Evolutionary conservation across 345 rosid genomes (phyloP), one percentile per base, ranked within the genome.

Genomic region (Syzygium jambos): DNA sequence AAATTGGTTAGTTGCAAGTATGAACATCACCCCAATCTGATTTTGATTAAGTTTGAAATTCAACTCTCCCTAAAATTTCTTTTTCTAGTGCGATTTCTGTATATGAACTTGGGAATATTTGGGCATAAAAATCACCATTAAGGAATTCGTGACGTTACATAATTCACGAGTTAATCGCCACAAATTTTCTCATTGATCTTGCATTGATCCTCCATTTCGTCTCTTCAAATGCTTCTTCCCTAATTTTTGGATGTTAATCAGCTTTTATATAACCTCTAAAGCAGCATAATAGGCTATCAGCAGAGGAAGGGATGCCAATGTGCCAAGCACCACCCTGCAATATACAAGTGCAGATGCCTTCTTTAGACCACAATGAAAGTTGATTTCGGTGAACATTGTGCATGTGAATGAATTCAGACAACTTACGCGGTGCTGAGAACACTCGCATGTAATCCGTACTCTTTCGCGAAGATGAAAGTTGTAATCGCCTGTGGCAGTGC

Each of bases 401-500:
- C 46, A 34, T 0, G 78, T 5, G 49, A 73, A 73, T 21, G 49
- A 73, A 38, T 73, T 19, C 80, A 21, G 49, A 38, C 15, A 19
- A 89, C 92, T 89, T 52, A 93, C 93, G 92, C 93, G 22, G 92
- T 89, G 89, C 94, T 91, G 19, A 91, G 87, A 52, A 93, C 91
- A 11, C 90, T 87, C 4, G 94, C 91, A 57, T 93, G 94, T 22
- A 91, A 52, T 11, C 91, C 93, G 55, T 91, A 93, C 73, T 91
- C 94, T 51, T 91, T 91, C 29, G 93, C 93, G n/a, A 49, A 93
- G 87, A 93, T 89, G 88, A 93, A 93, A 7, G 94, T 88, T 0
- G 91, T 88, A 11, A 93, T 91, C 5, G 93, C 52, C 11, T 93
- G 94, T 12, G 94, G 94, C 57, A 93, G 84, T 15, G 93, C 93